Evolutionary conservation across 192 early-diverging fungal species (phyloP), one percentile per base, ranked within the genome.

Genomic region (Coemansia sp.): DNA sequence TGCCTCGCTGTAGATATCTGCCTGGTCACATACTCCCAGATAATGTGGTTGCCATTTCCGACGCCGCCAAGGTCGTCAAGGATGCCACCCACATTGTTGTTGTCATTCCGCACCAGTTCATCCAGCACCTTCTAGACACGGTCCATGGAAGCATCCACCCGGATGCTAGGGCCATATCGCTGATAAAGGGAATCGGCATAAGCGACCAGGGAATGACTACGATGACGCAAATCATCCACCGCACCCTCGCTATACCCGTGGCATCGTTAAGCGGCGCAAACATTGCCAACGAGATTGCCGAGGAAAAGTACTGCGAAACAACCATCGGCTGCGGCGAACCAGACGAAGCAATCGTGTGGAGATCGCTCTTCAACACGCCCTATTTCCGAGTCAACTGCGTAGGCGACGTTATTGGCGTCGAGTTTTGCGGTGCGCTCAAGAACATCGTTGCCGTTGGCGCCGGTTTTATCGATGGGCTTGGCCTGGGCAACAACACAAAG

Each of bases 381-480:
- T 92, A 95, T 68, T 99, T 97, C 84, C 86, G 87, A 49, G 90
- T 99, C 76, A 86, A 87, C 63, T 88, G 90, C 56, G 86, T 93
- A 35, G 69, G 88, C 53, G 97, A 99, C 71, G 89, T 93, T 2
- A 85, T 89, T 63, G 97, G 94, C 58, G 94, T 96, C 33, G 95
- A 99, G 84, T 84, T 99, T 35, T 99, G 95, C 79, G 97, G 97
- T 46, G 97, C 97, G 9, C 78, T 99, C 36, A 99, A 99, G 84
- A 99, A 99, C 86, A 89, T 99, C 15, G 89, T 99, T n/a, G 97
- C 97, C 17, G 88, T 99, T 58, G 97, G 90, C 20, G 97, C 94
- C 36, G 97, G 97, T 54, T 85, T 97, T 59, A 88, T 95, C 52
- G 95, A 99, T 78, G 95, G 97, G 19, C 84, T 97, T 59, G 91